Base-by-base conservation (phyloP, 225 moss, liverwort and hornwort species). In the Pseudisothecium myosuroides region DNA sequence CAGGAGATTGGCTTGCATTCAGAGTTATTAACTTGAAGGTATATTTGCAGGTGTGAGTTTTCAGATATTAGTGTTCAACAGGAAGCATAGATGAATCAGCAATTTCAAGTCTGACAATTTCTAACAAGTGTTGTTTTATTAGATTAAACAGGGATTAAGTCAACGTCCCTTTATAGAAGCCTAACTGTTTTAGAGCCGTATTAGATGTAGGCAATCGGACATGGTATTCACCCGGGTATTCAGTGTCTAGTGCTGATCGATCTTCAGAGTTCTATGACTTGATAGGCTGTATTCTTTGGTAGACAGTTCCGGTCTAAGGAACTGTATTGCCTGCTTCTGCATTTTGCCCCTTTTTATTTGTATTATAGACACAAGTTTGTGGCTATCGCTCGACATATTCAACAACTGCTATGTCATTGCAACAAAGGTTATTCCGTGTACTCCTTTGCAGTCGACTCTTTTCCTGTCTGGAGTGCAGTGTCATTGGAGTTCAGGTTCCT, bases 101-200 rank as follows among this genome's bases (percentile, higher is more conserved):
- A 63, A 66, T 74, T 90, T 85, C 85, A 59, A 87, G 89, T 88
- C 86, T 88, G 73, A 93, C 88, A 62, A 59, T 89, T 87, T 59
- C 86, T 76, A 58, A 85, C 86, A 81, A 43, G 61, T 82, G 82
- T 54, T 59, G 56, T 81, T 66, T 85, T 79, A 65, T 85, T 82
- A 74, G 82, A 82, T 87, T 80, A 86, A 89, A 75, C 94, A 91
- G 92, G 94, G 94, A 92, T 86, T 61, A 76, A 79, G 83, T 88
- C 88, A 94, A 91, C 73, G 79, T 94, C 94, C 92, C 94, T 92
- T 94, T 94, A 94, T 90, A 94, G 94, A 94, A 94, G 92, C 92
- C 92, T 82, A 89, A 87, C 85, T 89, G 88, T 91, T 93, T 87
- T 87, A 85, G 91, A 92, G 91, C 88, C 88, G 83, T 87, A 63